Evolutionary conservation across 805 yeast genomes (phyloP).

Genomic region (Wickerhamiella cacticola): DNA sequence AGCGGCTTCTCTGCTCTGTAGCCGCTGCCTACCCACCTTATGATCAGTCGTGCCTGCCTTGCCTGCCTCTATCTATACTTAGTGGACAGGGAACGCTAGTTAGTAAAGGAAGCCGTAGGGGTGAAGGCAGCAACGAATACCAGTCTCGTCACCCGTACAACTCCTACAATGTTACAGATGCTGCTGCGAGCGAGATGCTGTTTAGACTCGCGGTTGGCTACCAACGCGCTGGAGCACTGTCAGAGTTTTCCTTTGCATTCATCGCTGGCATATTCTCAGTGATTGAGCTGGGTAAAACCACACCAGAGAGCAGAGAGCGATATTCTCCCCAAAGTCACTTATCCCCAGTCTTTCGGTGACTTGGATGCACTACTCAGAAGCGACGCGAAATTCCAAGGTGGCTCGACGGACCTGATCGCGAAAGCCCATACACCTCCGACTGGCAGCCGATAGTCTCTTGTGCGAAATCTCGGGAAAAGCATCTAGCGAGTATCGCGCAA

Average conservation of each 20-base stretch:
- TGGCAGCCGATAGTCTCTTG: not conserved
- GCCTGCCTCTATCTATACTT: no score
- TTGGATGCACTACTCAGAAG: not conserved
- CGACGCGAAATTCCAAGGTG: not conserved
- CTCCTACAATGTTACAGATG: no score
- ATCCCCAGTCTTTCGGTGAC: not conserved
- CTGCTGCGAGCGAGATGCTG: not conserved
- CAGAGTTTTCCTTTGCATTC: conserved; percentile 1
- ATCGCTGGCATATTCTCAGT: not conserved
- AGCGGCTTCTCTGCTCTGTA: no score
- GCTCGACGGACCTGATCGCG: not conserved
- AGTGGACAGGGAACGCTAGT: no score
- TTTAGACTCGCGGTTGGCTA: not conserved
- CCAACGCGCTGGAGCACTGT: not conserved
- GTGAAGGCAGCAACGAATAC: no score
- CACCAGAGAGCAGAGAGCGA: not conserved
- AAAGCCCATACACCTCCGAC: not conserved
- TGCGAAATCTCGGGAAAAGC: not conserved
- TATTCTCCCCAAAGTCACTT: not conserved
- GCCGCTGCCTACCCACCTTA: no score
- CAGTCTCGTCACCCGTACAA: no score
- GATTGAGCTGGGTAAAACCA: not conserved
- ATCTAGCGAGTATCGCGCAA: no score
- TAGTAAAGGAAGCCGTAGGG: no score
- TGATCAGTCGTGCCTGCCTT: no score